Conservation (phyloP, 345 rosid genomes). For the Salix udensis region DNA sequence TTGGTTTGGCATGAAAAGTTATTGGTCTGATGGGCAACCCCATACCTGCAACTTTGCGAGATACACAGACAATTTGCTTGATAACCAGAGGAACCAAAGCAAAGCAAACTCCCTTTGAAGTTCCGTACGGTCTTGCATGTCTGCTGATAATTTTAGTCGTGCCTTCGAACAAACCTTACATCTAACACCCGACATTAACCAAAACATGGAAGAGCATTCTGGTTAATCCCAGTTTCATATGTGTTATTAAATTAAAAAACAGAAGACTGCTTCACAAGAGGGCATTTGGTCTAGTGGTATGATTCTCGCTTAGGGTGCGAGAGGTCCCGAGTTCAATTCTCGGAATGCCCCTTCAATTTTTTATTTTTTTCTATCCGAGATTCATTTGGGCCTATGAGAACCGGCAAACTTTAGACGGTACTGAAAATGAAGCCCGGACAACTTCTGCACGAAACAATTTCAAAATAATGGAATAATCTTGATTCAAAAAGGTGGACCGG, state of each 20-base stretch:
- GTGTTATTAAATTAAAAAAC: too few species aligned
- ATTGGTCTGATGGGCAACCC: neutral
- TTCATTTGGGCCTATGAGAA: neutral
- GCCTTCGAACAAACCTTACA: neutral
- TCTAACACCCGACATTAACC: neutral
- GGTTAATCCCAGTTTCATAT: neutral
- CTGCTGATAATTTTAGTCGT: neutral
- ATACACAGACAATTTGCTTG: neutral
- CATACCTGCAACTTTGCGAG: neutral
- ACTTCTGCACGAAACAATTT: neutral
- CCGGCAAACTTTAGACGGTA: neutral
- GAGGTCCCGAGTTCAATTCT: constrained; percentile 86
- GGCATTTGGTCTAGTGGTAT: constrained; percentile 77
- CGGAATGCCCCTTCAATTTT: constrained; percentile 44
- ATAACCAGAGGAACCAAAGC: neutral
- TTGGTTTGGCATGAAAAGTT: neutral
- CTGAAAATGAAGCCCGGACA: neutral
- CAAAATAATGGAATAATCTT: too few species aligned
- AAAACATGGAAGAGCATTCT: neutral
- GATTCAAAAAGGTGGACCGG: too few species aligned
- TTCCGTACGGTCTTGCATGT: neutral
- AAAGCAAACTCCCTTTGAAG: neutral
- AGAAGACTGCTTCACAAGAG: neutral
- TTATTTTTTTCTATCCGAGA: neutral
- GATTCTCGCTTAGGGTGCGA: constrained; percentile 86